Base-by-base conservation (phyloP, 2,329 filamentous ascomycete species). In the Ceratocystis cubensis region DNA sequence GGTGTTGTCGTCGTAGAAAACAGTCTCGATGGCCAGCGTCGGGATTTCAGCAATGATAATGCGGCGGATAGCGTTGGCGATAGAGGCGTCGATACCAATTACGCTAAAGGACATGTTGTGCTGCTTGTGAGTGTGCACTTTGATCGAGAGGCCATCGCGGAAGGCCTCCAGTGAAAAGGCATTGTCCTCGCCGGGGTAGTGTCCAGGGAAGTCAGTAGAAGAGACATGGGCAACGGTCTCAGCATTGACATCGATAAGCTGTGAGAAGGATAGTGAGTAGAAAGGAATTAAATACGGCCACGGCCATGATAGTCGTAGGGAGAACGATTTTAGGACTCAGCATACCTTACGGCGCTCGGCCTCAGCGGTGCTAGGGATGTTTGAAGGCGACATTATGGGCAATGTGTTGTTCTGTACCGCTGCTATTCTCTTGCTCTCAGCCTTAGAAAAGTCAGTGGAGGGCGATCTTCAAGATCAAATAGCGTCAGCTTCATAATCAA, bases 21-120 rank as follows among this genome's bases (percentile, higher is more conserved):
- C 90, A 69, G 86, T 87, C 80, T 99, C 94, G 73, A 99, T 92
- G 71, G 95, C 94, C 59, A 99, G 83, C 1, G 91, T 94, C 20
- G 93, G 91, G 65, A 99, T 89, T 79, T 99, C 95, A 71, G 93
- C 84, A 75, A 99, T 88, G 72, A 97, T 83, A 72, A 97, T 97
- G 72, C 94, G 91, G 69, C 94, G 91, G 80, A 97, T 96, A 73
- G 95, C 94, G 75, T 99, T 99, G 73, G 94, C 91, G 74, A 99
- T 86, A 65, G 91, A 87, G 73, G 94, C 91, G 75, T 99, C 94
- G 72, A 96, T 79, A 71, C 93, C 92, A 72, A 96, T 83, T 70
- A 99, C 85, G 44, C 92, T 96, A 80, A 99, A 99, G 66, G 88
- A 88, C 56, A 90, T 81, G 72, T 96, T 86, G 74, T 85, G 83